Evolutionary conservation across 2,329 filamentous ascomycete species (phyloP).

Genomic region (Hypoxylon sp.): DNA sequence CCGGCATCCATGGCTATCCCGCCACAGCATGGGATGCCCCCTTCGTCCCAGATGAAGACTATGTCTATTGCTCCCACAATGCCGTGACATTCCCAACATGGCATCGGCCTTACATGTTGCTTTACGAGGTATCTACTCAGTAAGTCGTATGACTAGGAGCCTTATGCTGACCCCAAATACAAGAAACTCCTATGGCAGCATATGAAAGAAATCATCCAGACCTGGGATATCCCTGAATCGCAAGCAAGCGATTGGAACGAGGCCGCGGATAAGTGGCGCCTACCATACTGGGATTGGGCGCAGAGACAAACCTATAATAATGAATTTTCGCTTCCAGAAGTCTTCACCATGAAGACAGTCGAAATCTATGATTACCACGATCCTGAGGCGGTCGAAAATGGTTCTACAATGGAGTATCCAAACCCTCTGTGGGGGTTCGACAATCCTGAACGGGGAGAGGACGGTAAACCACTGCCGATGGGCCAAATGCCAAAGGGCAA

Average conservation of each 20-base stretch:
- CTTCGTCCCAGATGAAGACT: constrained; percentile 50
- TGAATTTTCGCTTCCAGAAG: constrained; percentile 1
- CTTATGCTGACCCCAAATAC: not conserved
- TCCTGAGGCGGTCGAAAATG: not conserved
- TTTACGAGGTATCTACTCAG: constrained; percentile 67
- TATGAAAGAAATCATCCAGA: constrained; percentile 24
- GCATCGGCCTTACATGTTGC: constrained; percentile 74
- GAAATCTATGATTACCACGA: not conserved
- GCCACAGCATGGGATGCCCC: constrained; percentile 66
- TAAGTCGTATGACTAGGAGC: not conserved
- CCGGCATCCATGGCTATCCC: constrained; percentile 68
- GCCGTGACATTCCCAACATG: constrained; percentile 72
- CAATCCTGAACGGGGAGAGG: constrained; percentile 20
- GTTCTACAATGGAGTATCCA: not conserved
- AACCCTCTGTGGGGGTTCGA: constrained; percentile 26
- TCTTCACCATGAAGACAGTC: not conserved
- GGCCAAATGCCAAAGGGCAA: constrained; percentile 13
- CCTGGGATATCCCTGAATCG: not conserved
- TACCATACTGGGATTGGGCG: constrained; percentile 38
- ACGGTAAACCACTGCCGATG: constrained; percentile 11
- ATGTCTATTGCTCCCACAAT: constrained; percentile 70
- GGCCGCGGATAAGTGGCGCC: constrained; percentile 26
- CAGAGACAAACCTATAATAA: constrained; percentile 17
- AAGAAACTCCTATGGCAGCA: constrained; percentile 18
- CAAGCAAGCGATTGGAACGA: not conserved